Base-by-base conservation (phyloP, 495 filamentous ascomycete species). In the Aspergillus diversus region DNA sequence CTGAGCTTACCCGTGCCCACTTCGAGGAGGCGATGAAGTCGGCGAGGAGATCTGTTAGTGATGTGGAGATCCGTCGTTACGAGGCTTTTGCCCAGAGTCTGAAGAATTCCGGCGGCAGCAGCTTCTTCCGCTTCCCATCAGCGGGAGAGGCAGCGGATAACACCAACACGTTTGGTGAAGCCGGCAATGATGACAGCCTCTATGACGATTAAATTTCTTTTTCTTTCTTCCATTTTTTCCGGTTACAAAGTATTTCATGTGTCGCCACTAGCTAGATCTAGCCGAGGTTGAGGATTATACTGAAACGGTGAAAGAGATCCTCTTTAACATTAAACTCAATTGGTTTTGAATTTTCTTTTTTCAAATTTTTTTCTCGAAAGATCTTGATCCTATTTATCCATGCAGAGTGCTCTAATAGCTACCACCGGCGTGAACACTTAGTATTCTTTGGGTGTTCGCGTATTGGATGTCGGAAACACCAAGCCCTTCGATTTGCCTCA, bases 21-120 rank as follows among this genome's bases (percentile, higher is more conserved):
- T 99, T 99, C 77, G 94, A 97, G 80, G 94, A 98, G 87, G 95
- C 95, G 33, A 98, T 99, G 96, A 86, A 89, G 76, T 86, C 88
- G 68, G 95, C 95, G 57, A 87, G 95, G 71, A 88, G 91, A 74
- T 97, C 95, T 13, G 95, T 99, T 69, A 93, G 84, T 63, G 95
- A 99, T 68, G 93, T 97, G 34, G 95, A 99, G 83, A 92, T 99
- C 69, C 89, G 96, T 65, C 89, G 93, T 59, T 99, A 99, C 77
- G 95, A 99, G 83, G 96, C 95, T 33, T 99, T 99, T 66, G 91
- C 95, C 35, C 96, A 98, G 83, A 94, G 92, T 75, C 90, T 99
- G 91, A 99, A 99, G 90, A 95, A 96, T 74, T 87, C 91, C 47
- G 92, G 95, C 53, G 92, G 92, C 57, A 94, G 93, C 75, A 91